A percentile compares a stretch with the other conserved stretches of the same genome.
Evolutionary conservation across 768 basidiomycete genomes (phyloP).

Genomic region (Chalciporus sphaerocephalus): DNA sequence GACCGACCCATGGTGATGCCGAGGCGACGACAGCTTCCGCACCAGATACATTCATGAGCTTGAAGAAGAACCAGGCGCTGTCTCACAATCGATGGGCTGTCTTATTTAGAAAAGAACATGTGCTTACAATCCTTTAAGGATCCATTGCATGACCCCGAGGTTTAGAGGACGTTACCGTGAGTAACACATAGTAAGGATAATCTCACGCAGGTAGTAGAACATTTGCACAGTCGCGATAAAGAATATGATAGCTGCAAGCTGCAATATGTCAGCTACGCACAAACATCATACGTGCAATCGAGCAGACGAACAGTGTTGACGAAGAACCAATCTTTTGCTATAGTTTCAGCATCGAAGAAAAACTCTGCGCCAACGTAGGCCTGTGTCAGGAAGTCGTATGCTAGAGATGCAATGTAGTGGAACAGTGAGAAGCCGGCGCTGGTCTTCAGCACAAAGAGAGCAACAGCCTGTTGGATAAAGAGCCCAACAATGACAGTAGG

Average conservation of each 20-base stretch:
- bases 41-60: slow-evolving; percentile 86
- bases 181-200: not conserved
- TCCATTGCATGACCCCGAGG: slow-evolving; percentile 91
- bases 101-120: not conserved
- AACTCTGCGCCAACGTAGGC: slow-evolving; percentile 68
- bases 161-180: slow-evolving; percentile 13
- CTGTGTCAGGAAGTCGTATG: slow-evolving; percentile 72
- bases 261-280: slow-evolving; percentile 13
- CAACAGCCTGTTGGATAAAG: slow-evolving; percentile 79
- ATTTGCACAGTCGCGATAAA: slow-evolving; percentile 92
- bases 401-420: slow-evolving; percentile 75
- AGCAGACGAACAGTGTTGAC: slow-evolving; percentile 58
- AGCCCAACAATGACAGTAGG: slow-evolving; percentile 86
- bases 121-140: slow-evolving; percentile 76
- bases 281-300: slow-evolving; percentile 6
- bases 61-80: slow-evolving; percentile 92
- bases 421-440: slow-evolving; percentile 81
- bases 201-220: slow-evolving; percentile 63
- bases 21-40: slow-evolving; percentile 92
- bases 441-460: slow-evolving; percentile 85
- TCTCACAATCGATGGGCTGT: slow-evolving; percentile 1
- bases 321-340: slow-evolving; percentile 78
- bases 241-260: slow-evolving; percentile 83
- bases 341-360: slow-evolving; percentile 72
- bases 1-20: slow-evolving; percentile 90